phyloP scores from a whole-genome alignment of 2,329 filamentous ascomycete species.

The Nannizziopsis arthrosporioides region DNA sequence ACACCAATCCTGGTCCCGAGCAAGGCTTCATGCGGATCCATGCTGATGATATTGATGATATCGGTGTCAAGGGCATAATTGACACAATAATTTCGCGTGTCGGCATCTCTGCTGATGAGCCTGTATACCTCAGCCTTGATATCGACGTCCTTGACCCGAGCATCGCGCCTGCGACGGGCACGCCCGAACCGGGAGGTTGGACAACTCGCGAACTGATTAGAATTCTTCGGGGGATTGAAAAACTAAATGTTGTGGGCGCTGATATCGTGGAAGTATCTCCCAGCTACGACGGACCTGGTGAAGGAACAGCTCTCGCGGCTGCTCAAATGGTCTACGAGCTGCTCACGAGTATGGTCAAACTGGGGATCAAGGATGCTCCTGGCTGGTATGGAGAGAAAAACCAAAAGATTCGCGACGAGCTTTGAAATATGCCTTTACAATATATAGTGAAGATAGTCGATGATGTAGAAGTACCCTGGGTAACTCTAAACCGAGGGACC shows the following conservation, averaged over 20 bases:
- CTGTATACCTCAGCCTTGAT: constrained; percentile 71
- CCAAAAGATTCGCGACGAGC: constrained; percentile 18
- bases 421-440: constrained; percentile 13
- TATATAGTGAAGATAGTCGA: too few relatives aligned
- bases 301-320: constrained; percentile 70
- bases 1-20: constrained; percentile 55
- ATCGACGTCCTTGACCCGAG: constrained; percentile 72
- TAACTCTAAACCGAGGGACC: too few relatives aligned
- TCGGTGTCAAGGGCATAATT: constrained; percentile 61
- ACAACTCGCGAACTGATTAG: constrained; percentile 77
- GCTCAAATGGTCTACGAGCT: constrained; percentile 79
- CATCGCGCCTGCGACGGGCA: constrained; percentile 63
- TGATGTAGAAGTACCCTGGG: too few relatives aligned
- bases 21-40: constrained; percentile 72
- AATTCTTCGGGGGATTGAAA: constrained; percentile 68
- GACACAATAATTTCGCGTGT: constrained; percentile 58
- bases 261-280: constrained; percentile 85
- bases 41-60: constrained; percentile 78
- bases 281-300: constrained; percentile 67
- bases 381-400: constrained; percentile 31
- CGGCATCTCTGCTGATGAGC: constrained; percentile 52
- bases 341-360: constrained; percentile 50
- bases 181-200: constrained; percentile 84
- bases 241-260: constrained; percentile 72
- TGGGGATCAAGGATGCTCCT: constrained; percentile 24